Percentiles rank a stretch among this genome's conserved stretches.
Evolutionary conservation across 768 basidiomycete genomes (phyloP).

Genomic region (Coprinellus aureogranulatus): DNA sequence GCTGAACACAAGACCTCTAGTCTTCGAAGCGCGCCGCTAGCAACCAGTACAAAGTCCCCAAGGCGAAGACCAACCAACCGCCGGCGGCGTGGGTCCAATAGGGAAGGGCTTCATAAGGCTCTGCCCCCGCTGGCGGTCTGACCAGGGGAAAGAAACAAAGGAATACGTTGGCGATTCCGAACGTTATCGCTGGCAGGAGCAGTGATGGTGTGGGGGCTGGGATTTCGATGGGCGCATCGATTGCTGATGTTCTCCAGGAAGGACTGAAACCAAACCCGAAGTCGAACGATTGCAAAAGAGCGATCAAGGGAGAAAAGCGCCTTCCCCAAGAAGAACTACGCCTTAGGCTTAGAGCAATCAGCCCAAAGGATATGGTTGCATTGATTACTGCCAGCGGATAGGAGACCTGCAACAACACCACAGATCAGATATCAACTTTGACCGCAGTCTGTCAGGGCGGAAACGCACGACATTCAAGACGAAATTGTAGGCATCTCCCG

Average conservation of each 20-base stretch:
- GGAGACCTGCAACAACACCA: conserved; percentile 19
- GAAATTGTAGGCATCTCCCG: conserved; percentile 63
- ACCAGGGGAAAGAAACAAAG: conserved; percentile 46
- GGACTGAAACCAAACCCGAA: neutral
- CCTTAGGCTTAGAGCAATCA: conserved; percentile 31
- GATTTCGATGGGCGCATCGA: conserved; percentile 9
- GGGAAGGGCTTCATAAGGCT: conserved; percentile 45
- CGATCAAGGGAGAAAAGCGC: no score
- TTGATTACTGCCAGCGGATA: conserved; percentile 48
- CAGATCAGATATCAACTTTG: neutral
- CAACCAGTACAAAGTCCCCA: conserved; percentile 29
- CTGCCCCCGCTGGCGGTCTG: conserved; percentile 41
- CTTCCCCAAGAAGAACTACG: neutral
- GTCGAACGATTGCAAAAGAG: neutral
- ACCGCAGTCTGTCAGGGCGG: neutral
- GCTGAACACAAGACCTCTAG: no score
- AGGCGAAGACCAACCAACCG: conserved; percentile 27
- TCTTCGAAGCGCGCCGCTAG: neutral
- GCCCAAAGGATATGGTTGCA: conserved; percentile 43
- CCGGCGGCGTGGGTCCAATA: conserved; percentile 42
- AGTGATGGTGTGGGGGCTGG: neutral
- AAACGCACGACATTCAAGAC: conserved; percentile 45
- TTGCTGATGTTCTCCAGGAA: neutral
- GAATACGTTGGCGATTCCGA: conserved; percentile 53
- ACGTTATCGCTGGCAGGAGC: conserved; percentile 23